Percentiles rank a stretch among this genome's conserved stretches.
Conservation (phyloP, 169 alveolate genomes). For the Cryptosporidium ryanae region DNA sequence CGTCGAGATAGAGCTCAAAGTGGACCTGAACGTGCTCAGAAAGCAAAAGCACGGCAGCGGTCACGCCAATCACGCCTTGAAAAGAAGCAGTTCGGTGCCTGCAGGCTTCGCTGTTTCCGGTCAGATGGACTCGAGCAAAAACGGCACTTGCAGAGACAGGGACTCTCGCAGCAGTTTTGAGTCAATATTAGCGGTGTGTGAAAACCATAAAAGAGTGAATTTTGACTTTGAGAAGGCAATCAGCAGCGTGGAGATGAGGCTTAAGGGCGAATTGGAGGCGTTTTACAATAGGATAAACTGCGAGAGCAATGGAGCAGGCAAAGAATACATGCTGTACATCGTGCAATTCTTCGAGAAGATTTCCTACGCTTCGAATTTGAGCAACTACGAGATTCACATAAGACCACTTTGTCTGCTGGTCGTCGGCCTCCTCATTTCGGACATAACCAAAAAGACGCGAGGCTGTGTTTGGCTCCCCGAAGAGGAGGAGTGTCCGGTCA, state of each 20-base stretch:
- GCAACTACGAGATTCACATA: neutral
- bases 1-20: constrained; percentile 11
- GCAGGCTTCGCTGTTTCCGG: constrained; percentile 1
- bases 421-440: constrained; percentile 2
- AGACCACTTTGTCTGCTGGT: constrained; percentile 35
- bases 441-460: constrained; percentile 4
- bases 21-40: too few species aligned
- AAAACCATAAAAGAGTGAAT: neutral
- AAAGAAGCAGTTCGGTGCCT: constrained; percentile 45
- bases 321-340: constrained; percentile 2
- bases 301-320: neutral
- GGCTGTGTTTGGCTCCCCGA: too few species aligned
- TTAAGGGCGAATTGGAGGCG: constrained; percentile 13
- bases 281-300: constrained; percentile 29
- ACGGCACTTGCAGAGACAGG: neutral
- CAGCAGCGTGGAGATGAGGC: neutral
- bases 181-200: constrained; percentile 2
- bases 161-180: neutral
- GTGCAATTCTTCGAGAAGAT: constrained; percentile 41
- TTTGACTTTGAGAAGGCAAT: neutral
- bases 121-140: neutral
- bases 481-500: too few species aligned
- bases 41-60: too few species aligned
- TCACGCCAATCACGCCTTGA: neutral
- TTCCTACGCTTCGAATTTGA: neutral